Conservation (phyloP, 352 stramenopile species). For the Phytopythium ostracodes region DNA sequence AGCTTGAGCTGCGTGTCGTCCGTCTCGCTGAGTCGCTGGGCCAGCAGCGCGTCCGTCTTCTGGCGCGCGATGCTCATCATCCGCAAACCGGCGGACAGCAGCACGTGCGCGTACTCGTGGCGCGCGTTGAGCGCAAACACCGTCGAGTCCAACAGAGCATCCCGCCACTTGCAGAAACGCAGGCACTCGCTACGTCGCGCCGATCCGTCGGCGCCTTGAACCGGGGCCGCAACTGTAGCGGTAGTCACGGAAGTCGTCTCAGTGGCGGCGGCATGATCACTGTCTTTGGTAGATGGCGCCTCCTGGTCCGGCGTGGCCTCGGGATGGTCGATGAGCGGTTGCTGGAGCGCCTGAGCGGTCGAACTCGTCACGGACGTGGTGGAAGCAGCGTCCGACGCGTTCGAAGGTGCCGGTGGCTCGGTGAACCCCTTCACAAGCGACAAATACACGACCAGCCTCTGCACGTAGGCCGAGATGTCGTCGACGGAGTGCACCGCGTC, state of each 20-base stretch:
- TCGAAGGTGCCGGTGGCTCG: slow-evolving; percentile 7
- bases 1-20: slow-evolving; percentile 65
- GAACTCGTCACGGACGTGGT: slow-evolving; percentile 9
- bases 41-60: slow-evolving; percentile 40
- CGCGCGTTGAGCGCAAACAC: slow-evolving; percentile 47
- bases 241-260: neutral
- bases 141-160: slow-evolving; percentile 39
- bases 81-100: slow-evolving; percentile 39
- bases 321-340: slow-evolving; percentile 36
- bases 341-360: slow-evolving; percentile 13
- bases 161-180: slow-evolving; percentile 52
- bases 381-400: slow-evolving; percentile 7
- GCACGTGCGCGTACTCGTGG: slow-evolving; percentile 46
- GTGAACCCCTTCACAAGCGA: slow-evolving; percentile 58
- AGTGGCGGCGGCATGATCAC: neutral
- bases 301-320: neutral
- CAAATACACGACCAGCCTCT: slow-evolving; percentile 36
- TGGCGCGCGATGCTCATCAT: slow-evolving; percentile 40
- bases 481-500: slow-evolving; percentile 19
- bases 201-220: neutral
- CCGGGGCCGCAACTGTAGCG: neutral
- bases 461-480: slow-evolving; percentile 27
- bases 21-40: slow-evolving; percentile 34
- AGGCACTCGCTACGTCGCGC: slow-evolving; percentile 29
- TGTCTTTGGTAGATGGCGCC: neutral